phyloP scores from a whole-genome alignment of 83 land plant genomes.

The Isoetes engelmannii region DNA sequence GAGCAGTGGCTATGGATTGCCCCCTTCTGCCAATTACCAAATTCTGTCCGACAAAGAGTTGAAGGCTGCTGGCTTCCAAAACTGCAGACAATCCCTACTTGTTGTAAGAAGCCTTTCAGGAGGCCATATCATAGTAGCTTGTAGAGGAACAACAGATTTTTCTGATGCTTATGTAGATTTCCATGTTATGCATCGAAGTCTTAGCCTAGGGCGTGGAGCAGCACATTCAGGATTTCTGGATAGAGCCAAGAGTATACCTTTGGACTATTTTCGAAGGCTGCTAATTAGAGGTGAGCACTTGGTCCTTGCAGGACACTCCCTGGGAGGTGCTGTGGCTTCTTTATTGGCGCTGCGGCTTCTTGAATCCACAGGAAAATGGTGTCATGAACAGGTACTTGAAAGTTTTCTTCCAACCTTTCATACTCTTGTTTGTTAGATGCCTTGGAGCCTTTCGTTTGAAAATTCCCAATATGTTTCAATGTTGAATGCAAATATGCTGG shows the following conservation, averaged over 20 bases:
- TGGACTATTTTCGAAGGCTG: not conserved
- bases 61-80: conserved; percentile 2
- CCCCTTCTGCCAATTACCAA: conserved; percentile 6
- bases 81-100: conserved; percentile 4
- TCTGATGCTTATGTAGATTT: conserved; percentile 4
- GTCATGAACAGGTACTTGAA: conserved; percentile 24
- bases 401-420: too few relatives aligned
- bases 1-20: conserved; percentile 1
- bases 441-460: too few relatives aligned
- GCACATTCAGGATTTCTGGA: conserved; percentile 12
- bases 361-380: conserved; percentile 37
- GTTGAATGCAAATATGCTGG: too few relatives aligned
- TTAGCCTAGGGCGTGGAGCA: not conserved
- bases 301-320: conserved; percentile 16
- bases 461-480: too few relatives aligned
- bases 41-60: conserved; percentile 5
- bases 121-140: conserved; percentile 7
- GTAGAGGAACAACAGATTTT: conserved; percentile 5
- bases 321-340: conserved; percentile 18
- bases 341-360: conserved; percentile 19
- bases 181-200: not conserved
- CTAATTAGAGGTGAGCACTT: conserved; percentile 6
- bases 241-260: conserved; percentile 6
- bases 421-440: too few relatives aligned
- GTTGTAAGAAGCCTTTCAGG: conserved; percentile 10